Percentiles rank a stretch among this genome's conserved stretches.
Evolutionary conservation across 306 rosid genomes (phyloP).

Genomic region (Dryas drummondii): DNA sequence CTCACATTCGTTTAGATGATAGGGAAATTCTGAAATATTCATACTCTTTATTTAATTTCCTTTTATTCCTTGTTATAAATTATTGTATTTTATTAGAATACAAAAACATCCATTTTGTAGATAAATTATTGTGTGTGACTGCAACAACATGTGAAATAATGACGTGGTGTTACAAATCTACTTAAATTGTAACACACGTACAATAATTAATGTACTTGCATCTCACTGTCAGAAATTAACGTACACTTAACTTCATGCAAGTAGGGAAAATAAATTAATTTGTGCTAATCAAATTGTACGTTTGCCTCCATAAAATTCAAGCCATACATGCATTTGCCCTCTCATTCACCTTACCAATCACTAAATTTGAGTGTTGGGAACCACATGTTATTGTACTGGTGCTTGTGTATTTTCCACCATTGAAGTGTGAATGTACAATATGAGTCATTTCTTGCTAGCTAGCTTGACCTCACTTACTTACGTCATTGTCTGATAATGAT

Average conservation of each 20-base stretch:
- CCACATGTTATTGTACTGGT: neutral
- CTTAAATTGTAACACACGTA: too few species aligned
- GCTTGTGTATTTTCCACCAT: neutral
- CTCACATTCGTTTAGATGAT: too few species aligned
- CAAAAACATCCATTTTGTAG: too few species aligned
- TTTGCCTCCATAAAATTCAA: neutral
- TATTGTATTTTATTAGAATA: too few species aligned
- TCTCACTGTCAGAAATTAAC: neutral
- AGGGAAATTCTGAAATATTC: too few species aligned
- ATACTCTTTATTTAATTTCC: too few species aligned
- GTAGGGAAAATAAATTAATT: neutral
- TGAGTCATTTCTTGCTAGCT: neutral
- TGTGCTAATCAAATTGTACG: neutral
- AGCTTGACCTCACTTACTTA: neutral
- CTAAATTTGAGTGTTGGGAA: neutral
- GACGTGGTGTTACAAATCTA: too few species aligned
- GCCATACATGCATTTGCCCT: neutral
- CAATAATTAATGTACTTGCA: neutral
- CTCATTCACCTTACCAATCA: neutral
- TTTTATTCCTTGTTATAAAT: too few species aligned
- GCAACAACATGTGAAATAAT: too few species aligned
- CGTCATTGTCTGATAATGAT: neutral
- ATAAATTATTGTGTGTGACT: too few species aligned
- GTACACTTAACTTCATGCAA: too few species aligned
- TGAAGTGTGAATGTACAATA: neutral